phyloP scores from a whole-genome alignment of 2,329 filamentous ascomycete species.

The Exophiala viscosa region DNA sequence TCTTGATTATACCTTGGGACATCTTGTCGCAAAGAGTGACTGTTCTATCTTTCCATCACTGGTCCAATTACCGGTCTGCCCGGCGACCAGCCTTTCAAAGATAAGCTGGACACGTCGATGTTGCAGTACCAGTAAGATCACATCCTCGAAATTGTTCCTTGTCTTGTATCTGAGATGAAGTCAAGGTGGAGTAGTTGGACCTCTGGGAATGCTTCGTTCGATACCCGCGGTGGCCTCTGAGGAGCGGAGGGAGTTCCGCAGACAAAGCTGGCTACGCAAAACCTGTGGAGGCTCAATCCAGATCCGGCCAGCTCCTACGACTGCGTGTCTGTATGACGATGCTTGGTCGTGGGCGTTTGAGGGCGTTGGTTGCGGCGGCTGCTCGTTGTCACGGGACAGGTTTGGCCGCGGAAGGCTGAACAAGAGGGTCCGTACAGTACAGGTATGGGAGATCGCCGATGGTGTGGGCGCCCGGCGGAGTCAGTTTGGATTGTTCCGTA shows the following conservation, averaged over 20 bases:
- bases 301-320: no score
- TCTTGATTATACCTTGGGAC: constrained; percentile 21
- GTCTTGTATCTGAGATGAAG: not conserved
- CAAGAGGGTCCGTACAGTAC: not conserved
- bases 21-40: constrained; percentile 22
- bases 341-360: not conserved
- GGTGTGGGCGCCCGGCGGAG: no score
- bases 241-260: not conserved
- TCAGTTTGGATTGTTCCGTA: no score
- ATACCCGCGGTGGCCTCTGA: not conserved
- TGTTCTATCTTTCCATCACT: constrained; percentile 21
- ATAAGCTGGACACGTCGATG: constrained; percentile 14
- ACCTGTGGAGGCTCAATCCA: no score
- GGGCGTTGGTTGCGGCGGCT: not conserved
- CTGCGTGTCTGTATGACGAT: no score
- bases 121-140: constrained; percentile 5
- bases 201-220: no score
- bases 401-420: not conserved
- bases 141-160: not conserved
- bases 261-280: no score
- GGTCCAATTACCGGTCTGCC: constrained; percentile 7
- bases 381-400: not conserved
- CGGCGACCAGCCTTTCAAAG: constrained; percentile 11
- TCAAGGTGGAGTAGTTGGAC: not conserved
- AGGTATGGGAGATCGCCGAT: not conserved